Percentiles rank a stretch among this genome's conserved stretches.
Conservation (phyloP, 805 yeast genomes). For the Millerozyma acaciae region DNA sequence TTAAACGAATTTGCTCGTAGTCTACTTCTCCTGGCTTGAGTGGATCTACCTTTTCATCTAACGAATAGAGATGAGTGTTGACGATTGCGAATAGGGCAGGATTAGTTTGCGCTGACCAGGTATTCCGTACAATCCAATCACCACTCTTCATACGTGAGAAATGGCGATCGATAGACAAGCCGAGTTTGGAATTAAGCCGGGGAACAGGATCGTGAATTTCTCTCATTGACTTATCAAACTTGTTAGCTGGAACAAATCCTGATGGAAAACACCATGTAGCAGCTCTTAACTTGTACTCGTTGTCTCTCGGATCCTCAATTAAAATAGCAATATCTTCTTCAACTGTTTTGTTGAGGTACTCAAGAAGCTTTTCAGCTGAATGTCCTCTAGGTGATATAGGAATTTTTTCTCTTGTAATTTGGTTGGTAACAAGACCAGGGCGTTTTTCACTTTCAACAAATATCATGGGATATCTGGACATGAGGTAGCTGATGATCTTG, state of each 20-base stretch:
- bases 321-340: conserved; percentile 65
- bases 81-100: too few relatives aligned
- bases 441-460: background rate
- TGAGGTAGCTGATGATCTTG: background rate
- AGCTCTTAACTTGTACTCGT: conserved; percentile 57
- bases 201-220: conserved; percentile 72
- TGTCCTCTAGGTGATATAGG: background rate
- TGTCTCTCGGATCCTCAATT: conserved; percentile 38
- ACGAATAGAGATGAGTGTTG: too few relatives aligned
- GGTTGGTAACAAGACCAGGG: background rate
- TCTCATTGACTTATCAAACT: conserved; percentile 52
- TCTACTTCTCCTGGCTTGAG: conserved; percentile 23
- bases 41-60: conserved; percentile 21
- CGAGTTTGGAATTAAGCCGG: conserved; percentile 51
- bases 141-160: conserved; percentile 52
- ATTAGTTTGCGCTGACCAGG: conserved; percentile 70
- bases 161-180: conserved; percentile 62
- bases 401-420: background rate
- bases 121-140: conserved; percentile 57
- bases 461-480: background rate
- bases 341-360: conserved; percentile 31
- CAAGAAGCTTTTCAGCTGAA: conserved; percentile 15
- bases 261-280: conserved; percentile 63
- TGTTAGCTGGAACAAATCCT: conserved; percentile 62
- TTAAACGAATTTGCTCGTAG: conserved; percentile 34